phyloP scores from a whole-genome alignment of 805 yeast genomes.

The Metahyphopichia silvanorum region DNA sequence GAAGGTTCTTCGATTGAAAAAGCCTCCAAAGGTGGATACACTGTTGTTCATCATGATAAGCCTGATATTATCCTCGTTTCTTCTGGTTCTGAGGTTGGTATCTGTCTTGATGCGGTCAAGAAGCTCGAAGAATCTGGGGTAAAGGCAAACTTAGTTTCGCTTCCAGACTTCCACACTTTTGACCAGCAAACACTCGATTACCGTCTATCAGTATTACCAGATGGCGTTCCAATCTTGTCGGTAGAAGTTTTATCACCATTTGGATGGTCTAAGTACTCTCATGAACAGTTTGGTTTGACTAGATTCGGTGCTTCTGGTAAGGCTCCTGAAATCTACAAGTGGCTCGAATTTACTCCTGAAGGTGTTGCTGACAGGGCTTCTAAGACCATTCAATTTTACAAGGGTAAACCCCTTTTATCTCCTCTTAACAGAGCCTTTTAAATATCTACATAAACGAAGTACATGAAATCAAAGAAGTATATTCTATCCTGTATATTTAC shows the following conservation, averaged over 20 bases:
- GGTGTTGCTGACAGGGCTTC: constrained; percentile 56
- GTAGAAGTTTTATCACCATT: constrained; percentile 81
- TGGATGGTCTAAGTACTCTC: constrained; percentile 89
- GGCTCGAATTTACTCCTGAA: constrained; percentile 80
- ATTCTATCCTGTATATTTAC: too few species aligned
- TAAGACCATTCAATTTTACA: constrained; percentile 69
- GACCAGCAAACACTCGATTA: constrained; percentile 73
- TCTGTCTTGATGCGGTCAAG: constrained; percentile 74
- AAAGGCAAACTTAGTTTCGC: constrained; percentile 72
- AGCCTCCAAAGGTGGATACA: constrained; percentile 89
- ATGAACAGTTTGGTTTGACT: constrained; percentile 87
- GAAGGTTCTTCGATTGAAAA: constrained; percentile 83
- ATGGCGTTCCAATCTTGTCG: constrained; percentile 80
- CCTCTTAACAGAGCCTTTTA: constrained; percentile 46
- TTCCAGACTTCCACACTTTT: constrained; percentile 85
- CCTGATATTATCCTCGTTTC: constrained; percentile 61
- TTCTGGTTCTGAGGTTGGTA: constrained; percentile 84
- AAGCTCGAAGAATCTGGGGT: constrained; percentile 55
- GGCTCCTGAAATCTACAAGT: constrained; percentile 69
- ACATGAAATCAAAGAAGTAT: too few species aligned
- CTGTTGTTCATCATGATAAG: constrained; percentile 42
- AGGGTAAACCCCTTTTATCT: constrained; percentile 61
- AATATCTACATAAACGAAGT: too few species aligned
- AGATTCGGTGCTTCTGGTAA: constrained; percentile 91
- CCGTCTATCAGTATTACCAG: constrained; percentile 78